Base-by-base conservation (phyloP, 2,329 filamentous ascomycete species). In the Davidsoniella neocaledoniae region DNA sequence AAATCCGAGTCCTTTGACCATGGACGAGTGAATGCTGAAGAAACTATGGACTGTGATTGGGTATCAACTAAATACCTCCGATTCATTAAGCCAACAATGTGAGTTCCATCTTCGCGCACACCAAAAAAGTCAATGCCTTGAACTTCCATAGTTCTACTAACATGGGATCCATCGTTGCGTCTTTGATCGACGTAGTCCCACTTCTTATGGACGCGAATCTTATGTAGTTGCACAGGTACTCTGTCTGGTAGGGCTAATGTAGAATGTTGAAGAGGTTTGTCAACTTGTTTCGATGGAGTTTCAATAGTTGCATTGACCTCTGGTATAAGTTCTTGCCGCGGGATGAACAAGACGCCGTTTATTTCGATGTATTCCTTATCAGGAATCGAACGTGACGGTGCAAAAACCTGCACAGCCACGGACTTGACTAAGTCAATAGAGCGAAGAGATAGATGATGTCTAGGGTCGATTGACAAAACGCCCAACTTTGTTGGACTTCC, bases 271-370 rank as follows among this genome's bases (percentile, higher is more conserved):
- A 12, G 10, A 33, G 26, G 26, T 10, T 12, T 33, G 26, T 33
- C 26, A 33, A 33, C 26, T 33, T 12, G 8, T 2, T 12, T 33
- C 10, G 26, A 12, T 9, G 26, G 26, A 33, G 8, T 10, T 12
- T 73, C 70, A 2, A 75, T 65, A n/a, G 69, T 52, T 4, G 57
- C 56, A 53, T 74, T 75, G 25, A 75, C 55, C 1, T 54, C 33
- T 2, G 52, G 36, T 1, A 72, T 53, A 0, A 67, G 65, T 41
- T 61, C 56, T 2, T 75, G 59, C 3, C 72, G 66, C 5, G 72
- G 70, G 3, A 73, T 63, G 51, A 61, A 66, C 2, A 73, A 49
- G 23, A 57, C 57, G 2, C 63, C 63, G 1, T 58, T 53, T 4
- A 62, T 56, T 49, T 67, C 65, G 1, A 63, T 63, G 53, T 66